A percentile compares a stretch with the other conserved stretches of the same genome.
Evolutionary conservation across 2,329 filamentous ascomycete genomes (phyloP).

Genomic region (Aspergillus calidoustus): DNA sequence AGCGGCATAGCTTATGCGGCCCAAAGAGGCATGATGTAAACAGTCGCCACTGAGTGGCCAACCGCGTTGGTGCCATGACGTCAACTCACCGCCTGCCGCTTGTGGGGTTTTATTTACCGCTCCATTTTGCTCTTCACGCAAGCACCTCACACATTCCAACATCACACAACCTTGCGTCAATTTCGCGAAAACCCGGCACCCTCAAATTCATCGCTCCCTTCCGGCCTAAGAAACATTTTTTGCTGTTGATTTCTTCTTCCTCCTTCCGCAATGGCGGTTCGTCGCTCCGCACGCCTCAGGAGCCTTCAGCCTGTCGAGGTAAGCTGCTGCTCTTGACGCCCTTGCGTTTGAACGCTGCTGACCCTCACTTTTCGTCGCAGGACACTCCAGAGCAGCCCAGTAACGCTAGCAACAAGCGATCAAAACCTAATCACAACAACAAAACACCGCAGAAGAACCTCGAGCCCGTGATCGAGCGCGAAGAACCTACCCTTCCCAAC

Average conservation of each 20-base stretch:
- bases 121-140: neutral
- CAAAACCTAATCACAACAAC: constrained; percentile 11
- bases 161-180: neutral
- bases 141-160: neutral
- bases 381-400: constrained; percentile 7
- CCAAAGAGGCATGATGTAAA: constrained; percentile 8
- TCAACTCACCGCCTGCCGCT: constrained; percentile 17
- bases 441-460: constrained; percentile 37
- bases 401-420: constrained; percentile 13
- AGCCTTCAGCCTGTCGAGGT: constrained; percentile 40
- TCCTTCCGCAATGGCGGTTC: constrained; percentile 39
- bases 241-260: neutral
- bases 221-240: neutral
- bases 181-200: neutral
- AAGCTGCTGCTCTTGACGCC: constrained; percentile 17
- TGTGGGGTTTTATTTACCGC: constrained; percentile 16
- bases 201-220: neutral
- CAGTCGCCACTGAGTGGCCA: neutral
- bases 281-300: constrained; percentile 48
- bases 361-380: constrained; percentile 18
- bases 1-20: too few species aligned
- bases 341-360: constrained; percentile 14
- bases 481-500: constrained; percentile 43
- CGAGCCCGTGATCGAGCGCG: constrained; percentile 52
- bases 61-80: constrained; percentile 5